Conservation (phyloP, 1,284 basidiomycete species). For the Trichosporon sp. region DNA sequence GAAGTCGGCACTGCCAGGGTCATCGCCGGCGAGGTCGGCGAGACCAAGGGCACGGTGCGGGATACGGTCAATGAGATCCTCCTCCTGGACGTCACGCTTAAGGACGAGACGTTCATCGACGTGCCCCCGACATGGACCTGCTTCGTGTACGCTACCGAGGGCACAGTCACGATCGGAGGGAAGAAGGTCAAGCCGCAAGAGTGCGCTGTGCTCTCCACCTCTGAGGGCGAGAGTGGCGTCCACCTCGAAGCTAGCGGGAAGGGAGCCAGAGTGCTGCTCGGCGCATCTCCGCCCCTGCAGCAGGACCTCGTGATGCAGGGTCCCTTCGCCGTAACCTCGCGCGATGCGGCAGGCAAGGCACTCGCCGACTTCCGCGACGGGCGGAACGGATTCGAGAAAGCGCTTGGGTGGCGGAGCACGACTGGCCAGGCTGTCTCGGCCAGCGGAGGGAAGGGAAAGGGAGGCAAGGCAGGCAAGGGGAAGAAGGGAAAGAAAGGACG, state of each 20-base stretch:
- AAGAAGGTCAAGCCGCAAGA: constrained; percentile 65
- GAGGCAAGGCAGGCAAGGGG: background rate
- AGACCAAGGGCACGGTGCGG: constrained; percentile 71
- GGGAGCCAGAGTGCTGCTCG: constrained; percentile 65
- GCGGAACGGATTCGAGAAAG: constrained; percentile 87
- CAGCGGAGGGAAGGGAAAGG: background rate
- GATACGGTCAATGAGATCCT: constrained; percentile 68
- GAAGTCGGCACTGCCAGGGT: constrained; percentile 58
- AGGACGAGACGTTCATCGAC: constrained; percentile 70
- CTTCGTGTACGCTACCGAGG: constrained; percentile 72
- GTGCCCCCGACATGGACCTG: constrained; percentile 81
- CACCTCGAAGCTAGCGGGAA: constrained; percentile 34
- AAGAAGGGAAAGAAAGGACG: constrained; percentile 5
- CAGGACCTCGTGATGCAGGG: constrained; percentile 72
- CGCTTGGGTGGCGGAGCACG: constrained; percentile 80
- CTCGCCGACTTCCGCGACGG: constrained; percentile 77
- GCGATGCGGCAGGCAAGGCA: constrained; percentile 78
- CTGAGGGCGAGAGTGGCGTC: constrained; percentile 47
- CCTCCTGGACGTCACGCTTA: constrained; percentile 73
- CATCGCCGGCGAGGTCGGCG: constrained; percentile 83
- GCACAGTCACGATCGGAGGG: constrained; percentile 63
- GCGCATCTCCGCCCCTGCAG: constrained; percentile 85
- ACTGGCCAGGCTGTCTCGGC: constrained; percentile 45
- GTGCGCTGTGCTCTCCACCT: constrained; percentile 64
- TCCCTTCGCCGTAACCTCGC: constrained; percentile 72